A percentile compares a stretch with the other conserved stretches of the same genome.
phyloP scores from a whole-genome alignment of 1,284 basidiomycete genomes.

The Chalciporus sp. region DNA sequence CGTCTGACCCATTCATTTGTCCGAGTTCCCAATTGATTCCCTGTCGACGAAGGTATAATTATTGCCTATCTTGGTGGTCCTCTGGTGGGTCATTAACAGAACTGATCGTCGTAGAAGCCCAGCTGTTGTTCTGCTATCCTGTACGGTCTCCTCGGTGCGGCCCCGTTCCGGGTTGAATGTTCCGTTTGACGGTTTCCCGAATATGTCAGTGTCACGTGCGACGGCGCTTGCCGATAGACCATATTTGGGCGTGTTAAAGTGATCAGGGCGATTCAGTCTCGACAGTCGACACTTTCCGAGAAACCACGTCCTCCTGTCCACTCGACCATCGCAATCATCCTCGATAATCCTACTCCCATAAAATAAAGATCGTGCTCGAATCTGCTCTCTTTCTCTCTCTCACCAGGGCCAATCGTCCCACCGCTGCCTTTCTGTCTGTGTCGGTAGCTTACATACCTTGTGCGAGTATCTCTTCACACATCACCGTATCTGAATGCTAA shows the following conservation, averaged over 20 bases:
- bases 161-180: conserved; percentile 15
- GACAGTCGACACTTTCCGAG: conserved; percentile 18
- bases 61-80: neutral
- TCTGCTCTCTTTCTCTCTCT: neutral
- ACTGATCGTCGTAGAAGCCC: conserved; percentile 1
- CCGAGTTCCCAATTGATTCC: too few species aligned
- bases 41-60: neutral
- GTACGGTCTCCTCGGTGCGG: conserved; percentile 6
- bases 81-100: neutral
- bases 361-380: conserved; percentile 20
- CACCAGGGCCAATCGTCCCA: conserved; percentile 7
- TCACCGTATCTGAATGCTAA: conserved; percentile 13
- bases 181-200: conserved; percentile 20
- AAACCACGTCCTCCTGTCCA: conserved; percentile 12
- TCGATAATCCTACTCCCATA: conserved; percentile 16
- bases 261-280: conserved; percentile 42
- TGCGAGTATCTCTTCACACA: conserved; percentile 16
- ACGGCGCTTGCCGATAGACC: conserved; percentile 34
- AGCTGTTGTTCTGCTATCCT: neutral
- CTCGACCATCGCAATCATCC: conserved; percentile 23
- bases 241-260: conserved; percentile 47
- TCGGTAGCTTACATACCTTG: conserved; percentile 9
- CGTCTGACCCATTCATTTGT: neutral
- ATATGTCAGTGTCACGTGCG: conserved; percentile 26
- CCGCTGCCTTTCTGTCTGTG: neutral